phyloP scores from a whole-genome alignment of 305 asterid genomes.

The Ajuga reptans region DNA sequence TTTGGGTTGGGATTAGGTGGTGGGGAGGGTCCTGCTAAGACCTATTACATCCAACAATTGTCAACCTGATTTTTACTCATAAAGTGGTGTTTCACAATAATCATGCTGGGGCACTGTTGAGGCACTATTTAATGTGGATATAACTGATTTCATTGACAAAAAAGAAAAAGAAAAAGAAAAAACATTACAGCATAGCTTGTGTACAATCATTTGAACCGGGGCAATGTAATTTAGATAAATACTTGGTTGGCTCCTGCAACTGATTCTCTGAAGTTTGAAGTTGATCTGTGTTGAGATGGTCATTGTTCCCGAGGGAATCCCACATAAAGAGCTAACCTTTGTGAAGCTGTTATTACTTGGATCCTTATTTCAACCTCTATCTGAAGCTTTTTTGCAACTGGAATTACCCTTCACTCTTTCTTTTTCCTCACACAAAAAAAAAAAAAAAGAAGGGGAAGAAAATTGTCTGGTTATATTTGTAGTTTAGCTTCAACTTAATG shows the following conservation, averaged over 20 bases:
- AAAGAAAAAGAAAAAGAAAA: no score
- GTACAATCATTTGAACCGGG: background rate
- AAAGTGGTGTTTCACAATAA: no score
- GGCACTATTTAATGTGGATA: background rate
- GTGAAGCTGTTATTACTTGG: background rate
- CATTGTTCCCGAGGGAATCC: background rate
- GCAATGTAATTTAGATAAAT: background rate
- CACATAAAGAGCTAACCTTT: background rate
- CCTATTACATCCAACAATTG: no score
- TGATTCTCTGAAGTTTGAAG: background rate
- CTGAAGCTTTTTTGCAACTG: background rate
- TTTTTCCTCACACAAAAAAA: background rate
- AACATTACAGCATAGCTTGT: background rate
- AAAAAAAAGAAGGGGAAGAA: background rate
- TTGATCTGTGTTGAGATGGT: background rate
- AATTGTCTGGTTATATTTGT: background rate
- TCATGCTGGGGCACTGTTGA: no score
- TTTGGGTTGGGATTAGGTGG: no score
- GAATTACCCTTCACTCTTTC: background rate
- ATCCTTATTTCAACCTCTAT: background rate
- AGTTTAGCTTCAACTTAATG: background rate
- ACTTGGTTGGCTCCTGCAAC: background rate
- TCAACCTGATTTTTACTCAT: no score
- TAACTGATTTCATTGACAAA: no score
- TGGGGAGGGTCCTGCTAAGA: no score